phyloP scores from a whole-genome alignment of 805 yeast species.

The Saccharomyces cerevisiae region DNA sequence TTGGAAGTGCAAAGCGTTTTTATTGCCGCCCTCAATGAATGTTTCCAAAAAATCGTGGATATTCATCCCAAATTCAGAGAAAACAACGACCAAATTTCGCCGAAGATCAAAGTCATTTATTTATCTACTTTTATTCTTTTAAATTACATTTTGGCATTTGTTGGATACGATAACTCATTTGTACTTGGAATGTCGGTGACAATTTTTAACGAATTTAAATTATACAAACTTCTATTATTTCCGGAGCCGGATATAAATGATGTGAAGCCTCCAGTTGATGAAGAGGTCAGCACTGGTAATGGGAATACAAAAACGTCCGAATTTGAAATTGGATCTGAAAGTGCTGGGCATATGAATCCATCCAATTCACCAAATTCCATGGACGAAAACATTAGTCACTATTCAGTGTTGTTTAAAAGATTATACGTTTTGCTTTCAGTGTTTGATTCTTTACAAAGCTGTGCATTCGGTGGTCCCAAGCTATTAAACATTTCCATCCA shows the following conservation, averaged over 20 bases:
- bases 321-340: neutral
- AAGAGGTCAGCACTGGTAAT: slow-evolving; percentile 6
- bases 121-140: slow-evolving; percentile 35
- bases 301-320: slow-evolving; percentile 1
- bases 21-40: slow-evolving; percentile 26
- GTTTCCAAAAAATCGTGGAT: slow-evolving; percentile 27
- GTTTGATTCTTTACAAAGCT: slow-evolving; percentile 44
- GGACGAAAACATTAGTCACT: slow-evolving; percentile 24
- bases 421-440: slow-evolving; percentile 41
- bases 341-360: neutral
- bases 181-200: slow-evolving; percentile 47
- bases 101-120: slow-evolving; percentile 30
- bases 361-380: slow-evolving; percentile 5
- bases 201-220: slow-evolving; percentile 50
- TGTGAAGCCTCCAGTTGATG: slow-evolving; percentile 4
- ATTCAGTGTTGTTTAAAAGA: slow-evolving; percentile 34
- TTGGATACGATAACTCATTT: slow-evolving; percentile 53
- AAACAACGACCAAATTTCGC: slow-evolving; percentile 22
- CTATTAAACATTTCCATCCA: slow-evolving; percentile 24
- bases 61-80: slow-evolving; percentile 27
- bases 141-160: slow-evolving; percentile 49
- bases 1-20: slow-evolving; percentile 21
- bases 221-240: slow-evolving; percentile 34
- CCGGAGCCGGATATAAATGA: slow-evolving; percentile 9
- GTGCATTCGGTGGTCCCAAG: slow-evolving; percentile 44